Base-by-base conservation (phyloP, 495 filamentous ascomycete genomes). In the Filosporella fistucella region DNA sequence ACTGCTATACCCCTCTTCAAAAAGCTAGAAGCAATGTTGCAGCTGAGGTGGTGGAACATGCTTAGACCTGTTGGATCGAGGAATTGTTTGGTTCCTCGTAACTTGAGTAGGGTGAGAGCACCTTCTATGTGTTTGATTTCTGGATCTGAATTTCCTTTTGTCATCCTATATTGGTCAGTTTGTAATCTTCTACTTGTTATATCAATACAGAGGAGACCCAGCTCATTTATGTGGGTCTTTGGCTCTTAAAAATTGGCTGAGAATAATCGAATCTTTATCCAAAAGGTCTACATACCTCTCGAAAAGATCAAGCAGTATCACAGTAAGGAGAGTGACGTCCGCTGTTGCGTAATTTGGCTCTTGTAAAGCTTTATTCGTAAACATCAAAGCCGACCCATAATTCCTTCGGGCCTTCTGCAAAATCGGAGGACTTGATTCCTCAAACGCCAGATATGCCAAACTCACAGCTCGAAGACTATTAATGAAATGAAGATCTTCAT, bases 51-150 rank as follows among this genome's bases (percentile, higher is more conserved):
- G 8, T 36, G 16, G 12, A 50, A 22, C 14, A 50, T 21, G 9
- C 18, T 28, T n/a, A 36, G 21, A 11, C 26, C 39, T 11, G 29
- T 12, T 1, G 24, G 23, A 4, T 68, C 73, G 21, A 66, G 59
- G 28, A 85, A 74, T 49, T 81, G 74, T 4, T 71, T 63, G 1
- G 64, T 41, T 8, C 80, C 81, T 14, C 80, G 68, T 50, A 83
- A 46, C 52, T 72, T 69, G 4, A 80, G 69, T 9, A 85, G 61
- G 0, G 77, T 71, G 0, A 69, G 71, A 4, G 79, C 76, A 7
- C 81, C 81, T 28, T 68, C 65, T 45, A 82, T 70, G 60, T 85
- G 81, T 32, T 70, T 74, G 25, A 69, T 74, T 66, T 76, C 82
- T 2, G 71, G 68, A 16, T 62, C n/a, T 30, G 9, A 13, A 7